Conservation (phyloP, 140 eudicot species). For the Oenanthe javanica region DNA sequence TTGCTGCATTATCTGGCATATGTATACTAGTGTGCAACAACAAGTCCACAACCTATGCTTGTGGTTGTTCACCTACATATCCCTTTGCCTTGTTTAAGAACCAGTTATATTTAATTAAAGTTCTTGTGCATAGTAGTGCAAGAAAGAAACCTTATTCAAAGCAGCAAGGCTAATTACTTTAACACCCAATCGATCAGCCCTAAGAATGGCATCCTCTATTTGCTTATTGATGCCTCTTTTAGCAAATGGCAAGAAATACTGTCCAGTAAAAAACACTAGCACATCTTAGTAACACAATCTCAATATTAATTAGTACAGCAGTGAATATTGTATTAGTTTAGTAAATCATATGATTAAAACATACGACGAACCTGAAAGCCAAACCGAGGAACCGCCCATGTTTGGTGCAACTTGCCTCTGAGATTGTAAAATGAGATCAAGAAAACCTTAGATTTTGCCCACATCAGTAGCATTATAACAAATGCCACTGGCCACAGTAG, state of each 20-base stretch:
- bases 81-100: too few relatives aligned
- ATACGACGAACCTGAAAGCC: slow-evolving; percentile 81
- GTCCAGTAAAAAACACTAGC: slow-evolving; percentile 6
- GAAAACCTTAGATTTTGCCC: slow-evolving; percentile 79
- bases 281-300: not conserved
- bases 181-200: slow-evolving; percentile 78
- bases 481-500: slow-evolving; percentile 40
- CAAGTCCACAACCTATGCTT: not conserved
- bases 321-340: not conserved
- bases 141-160: slow-evolving; percentile 59
- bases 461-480: slow-evolving; percentile 55
- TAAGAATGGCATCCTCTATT: slow-evolving; percentile 82
- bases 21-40: too few relatives aligned
- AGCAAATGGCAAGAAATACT: slow-evolving; percentile 96
- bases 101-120: not conserved
- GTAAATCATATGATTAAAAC: not conserved
- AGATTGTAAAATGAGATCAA: slow-evolving; percentile 52
- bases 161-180: slow-evolving; percentile 97
- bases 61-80: not conserved
- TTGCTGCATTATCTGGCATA: too few relatives aligned
- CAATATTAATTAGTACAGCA: not conserved
- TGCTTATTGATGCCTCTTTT: slow-evolving; percentile 72
- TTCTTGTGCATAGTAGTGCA: not conserved
- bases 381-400: slow-evolving; percentile 84
- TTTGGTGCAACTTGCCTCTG: slow-evolving; percentile 60